Conservation (phyloP, 306 rosid genomes). For the Aeschynomene evenia region DNA sequence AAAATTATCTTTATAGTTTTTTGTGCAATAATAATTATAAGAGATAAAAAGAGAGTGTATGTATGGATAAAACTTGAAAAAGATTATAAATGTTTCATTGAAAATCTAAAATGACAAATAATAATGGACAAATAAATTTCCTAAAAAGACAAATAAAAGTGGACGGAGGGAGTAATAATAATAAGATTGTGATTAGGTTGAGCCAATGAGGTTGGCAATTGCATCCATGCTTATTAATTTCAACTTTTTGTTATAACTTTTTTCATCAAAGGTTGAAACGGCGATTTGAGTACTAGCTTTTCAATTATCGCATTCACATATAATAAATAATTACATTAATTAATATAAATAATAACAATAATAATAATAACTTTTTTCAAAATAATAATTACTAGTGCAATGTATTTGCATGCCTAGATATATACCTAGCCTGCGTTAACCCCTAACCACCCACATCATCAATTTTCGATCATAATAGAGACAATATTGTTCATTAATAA, state of each 20-base stretch:
- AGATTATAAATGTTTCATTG: too few species aligned
- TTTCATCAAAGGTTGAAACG: background rate
- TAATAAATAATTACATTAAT: background rate
- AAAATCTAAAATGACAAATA: too few species aligned
- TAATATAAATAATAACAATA: too few species aligned
- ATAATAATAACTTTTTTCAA: background rate
- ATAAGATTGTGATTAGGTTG: background rate
- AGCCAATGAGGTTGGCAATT: conserved; percentile 11
- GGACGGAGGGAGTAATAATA: too few species aligned
- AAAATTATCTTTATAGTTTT: too few species aligned
- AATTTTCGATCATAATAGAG: background rate
- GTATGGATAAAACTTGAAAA: too few species aligned
- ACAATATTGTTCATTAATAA: background rate
- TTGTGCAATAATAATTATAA: too few species aligned
- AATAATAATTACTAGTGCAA: background rate
- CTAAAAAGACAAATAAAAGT: too few species aligned
- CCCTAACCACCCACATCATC: conserved; percentile 3
- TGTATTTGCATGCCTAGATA: conserved; percentile 20
- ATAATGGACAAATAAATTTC: too few species aligned
- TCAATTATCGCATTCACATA: conserved; percentile 21
- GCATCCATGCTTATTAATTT: conserved; percentile 21
- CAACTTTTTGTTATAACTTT: conserved; percentile 15
- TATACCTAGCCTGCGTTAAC: background rate
- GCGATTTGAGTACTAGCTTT: conserved; percentile 3
- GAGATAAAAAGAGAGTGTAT: too few species aligned